These are phyloP conservation scores for Umbilicus rupestris DNA, from an alignment of 164 flowering plant species.

Conservation along the genomic window DNA sequence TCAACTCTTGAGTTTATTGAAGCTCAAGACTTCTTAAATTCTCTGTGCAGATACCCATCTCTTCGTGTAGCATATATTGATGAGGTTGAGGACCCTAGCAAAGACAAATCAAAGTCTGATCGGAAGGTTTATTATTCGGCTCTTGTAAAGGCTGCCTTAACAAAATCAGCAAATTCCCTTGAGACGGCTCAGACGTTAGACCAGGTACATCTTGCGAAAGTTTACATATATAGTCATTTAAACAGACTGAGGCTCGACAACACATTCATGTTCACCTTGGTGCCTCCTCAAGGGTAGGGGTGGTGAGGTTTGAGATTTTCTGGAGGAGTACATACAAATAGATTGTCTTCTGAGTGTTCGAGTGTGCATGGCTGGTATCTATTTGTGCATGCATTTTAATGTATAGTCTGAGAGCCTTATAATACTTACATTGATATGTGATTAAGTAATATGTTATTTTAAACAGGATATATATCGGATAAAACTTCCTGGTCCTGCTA, in stretches of 20 bases:
- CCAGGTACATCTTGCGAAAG: conserved; percentile 25
- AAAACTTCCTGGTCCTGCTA: conserved; percentile 53
- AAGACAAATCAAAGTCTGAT: conserved; percentile 26
- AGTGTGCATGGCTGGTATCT: too few species aligned
- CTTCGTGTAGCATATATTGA: conserved; percentile 59
- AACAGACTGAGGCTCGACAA: background rate
- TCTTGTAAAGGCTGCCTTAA: conserved; percentile 42
- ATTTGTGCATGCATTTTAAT: background rate
- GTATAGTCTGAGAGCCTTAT: background rate
- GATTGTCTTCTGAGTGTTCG: too few species aligned
- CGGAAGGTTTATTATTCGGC: conserved; percentile 46
- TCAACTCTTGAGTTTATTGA: background rate
- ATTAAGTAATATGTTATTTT: conserved; percentile 7
- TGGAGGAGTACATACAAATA: background rate
- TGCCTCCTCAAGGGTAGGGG: background rate
- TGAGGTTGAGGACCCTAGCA: conserved; percentile 40
- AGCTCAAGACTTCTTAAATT: background rate
- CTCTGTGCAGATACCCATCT: conserved; percentile 37
- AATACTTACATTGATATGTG: background rate
- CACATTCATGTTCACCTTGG: too few species aligned
- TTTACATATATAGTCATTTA: background rate
- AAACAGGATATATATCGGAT: conserved; percentile 43
- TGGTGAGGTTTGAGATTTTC: background rate
- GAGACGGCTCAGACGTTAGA: conserved; percentile 43
- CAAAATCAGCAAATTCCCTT: conserved; percentile 32